Base-by-base conservation (phyloP, 1,284 basidiomycete species). In the Ceratobasidium sp. region DNA sequence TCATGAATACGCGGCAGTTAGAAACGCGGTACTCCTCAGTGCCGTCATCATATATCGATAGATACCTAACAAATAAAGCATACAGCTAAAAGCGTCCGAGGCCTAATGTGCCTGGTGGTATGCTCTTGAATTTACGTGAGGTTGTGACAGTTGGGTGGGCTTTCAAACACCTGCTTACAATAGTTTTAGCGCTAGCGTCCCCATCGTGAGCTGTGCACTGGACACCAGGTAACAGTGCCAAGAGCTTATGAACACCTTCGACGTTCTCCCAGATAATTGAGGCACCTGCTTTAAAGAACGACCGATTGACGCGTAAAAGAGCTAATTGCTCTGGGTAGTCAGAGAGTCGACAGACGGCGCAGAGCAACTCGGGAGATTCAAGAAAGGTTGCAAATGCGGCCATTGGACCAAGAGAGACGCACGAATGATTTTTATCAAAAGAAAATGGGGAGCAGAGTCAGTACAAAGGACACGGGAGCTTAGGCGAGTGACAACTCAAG, bases 261-360 rank as follows among this genome's bases (percentile, higher is more conserved):
- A 62, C n/a, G 13, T 44, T 35, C 14, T 28, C 18, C 59, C 59
- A 62, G 18, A 62, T 26, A 8, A 62, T 8, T 16, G 59, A 43
- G 9, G 26, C 26, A 14, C 41, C 41, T 9, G 59, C 59, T 26
- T 46, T 14, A 35, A 62, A 62, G 16, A 44, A 62, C 18, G 18
- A 21, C 7, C 43, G 59, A 26, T 38, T 46, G 35, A 62, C 59
- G 41, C 16, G 30, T 3, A 30, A 8, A 4, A 47, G 9, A 16
- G 44, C 30, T 14, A 46, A 18, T 26, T 46, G 6, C n/a, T 47
- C 26, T n/a, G 2, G 30, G 38, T 16, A 7, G n/a, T 13, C 23
- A 7, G 47, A 8, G n/a, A 49, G 23, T 49, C 23, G 47, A n/a
- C 59, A 62, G 16, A 46, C 23, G 43, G 41, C 30, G n/a, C 11